Percentiles rank a stretch among this genome's conserved stretches.
These are phyloP conservation scores for Endothia cerciana DNA, from an alignment of 2,329 filamentous ascomycete species.

Conservation along the genomic window DNA sequence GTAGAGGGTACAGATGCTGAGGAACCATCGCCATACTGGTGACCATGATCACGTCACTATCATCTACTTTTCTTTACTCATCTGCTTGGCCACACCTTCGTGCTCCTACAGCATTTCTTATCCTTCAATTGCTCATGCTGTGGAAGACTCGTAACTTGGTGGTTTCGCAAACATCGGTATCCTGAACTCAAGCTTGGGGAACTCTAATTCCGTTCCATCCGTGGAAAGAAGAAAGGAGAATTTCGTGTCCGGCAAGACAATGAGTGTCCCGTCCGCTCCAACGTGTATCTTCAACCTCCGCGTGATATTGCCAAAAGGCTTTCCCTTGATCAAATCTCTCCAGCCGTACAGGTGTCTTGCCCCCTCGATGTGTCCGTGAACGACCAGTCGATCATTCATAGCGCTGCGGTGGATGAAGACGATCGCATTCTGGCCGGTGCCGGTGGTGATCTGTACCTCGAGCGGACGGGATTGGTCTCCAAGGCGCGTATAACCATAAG, in stretches of 20 bases:
- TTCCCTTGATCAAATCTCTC: slow-evolving; percentile 2
- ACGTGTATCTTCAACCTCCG: slow-evolving; percentile 7
- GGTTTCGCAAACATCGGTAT: slow-evolving; percentile 11
- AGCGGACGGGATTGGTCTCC: neutral
- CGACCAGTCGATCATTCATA: neutral
- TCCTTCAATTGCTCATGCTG: neutral
- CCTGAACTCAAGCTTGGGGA: slow-evolving; percentile 9
- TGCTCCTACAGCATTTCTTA: slow-evolving; percentile 54
- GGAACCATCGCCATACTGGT: neutral
- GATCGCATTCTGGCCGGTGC: slow-evolving; percentile 7
- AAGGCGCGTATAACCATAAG: neutral
- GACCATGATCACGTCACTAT: neutral
- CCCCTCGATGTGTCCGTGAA: slow-evolving; percentile 11
- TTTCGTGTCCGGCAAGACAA: neutral
- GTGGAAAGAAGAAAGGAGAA: neutral
- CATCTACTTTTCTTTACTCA: slow-evolving; percentile 69
- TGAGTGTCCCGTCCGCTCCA: neutral
- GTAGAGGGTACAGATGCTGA: too few relatives aligned
- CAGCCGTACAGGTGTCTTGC: slow-evolving; percentile 1
- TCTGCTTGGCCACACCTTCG: slow-evolving; percentile 53
- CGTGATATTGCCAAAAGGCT: neutral
- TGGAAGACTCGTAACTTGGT: slow-evolving; percentile 4
- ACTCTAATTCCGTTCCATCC: neutral
- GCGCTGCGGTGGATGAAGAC: slow-evolving; percentile 10
- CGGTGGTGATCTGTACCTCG: slow-evolving; percentile 11